These are phyloP conservation scores for Endotrypanum monterogeii DNA, from an alignment of 208 protist genomes.

Conservation along the genomic window DNA sequence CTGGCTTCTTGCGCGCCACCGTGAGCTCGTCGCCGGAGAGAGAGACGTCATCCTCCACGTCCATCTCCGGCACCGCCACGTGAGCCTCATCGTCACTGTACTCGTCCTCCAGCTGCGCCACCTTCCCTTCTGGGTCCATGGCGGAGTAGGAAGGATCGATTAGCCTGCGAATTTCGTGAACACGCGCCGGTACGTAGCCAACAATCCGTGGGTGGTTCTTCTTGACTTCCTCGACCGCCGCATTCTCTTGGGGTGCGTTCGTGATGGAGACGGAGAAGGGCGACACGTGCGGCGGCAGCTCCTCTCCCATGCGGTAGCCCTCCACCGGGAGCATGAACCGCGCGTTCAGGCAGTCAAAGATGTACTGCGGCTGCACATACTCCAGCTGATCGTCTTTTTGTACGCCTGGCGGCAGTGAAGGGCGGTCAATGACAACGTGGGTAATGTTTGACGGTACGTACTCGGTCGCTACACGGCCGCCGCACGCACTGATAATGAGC, in stretches of 20 bases:
- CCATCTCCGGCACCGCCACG: constrained; percentile 59
- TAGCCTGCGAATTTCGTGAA: constrained; percentile 85
- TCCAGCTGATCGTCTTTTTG: constrained; percentile 62
- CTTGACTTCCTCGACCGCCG: constrained; percentile 78
- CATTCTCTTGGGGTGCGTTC: constrained; percentile 77
- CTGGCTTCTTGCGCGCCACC: constrained; percentile 49
- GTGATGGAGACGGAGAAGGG: constrained; percentile 91
- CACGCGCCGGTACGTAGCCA: constrained; percentile 83
- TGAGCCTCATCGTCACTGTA: constrained; percentile 73
- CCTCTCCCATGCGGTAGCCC: constrained; percentile 88
- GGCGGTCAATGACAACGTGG: constrained; percentile 88
- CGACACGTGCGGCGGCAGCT: constrained; percentile 92
- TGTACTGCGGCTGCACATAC: constrained; percentile 97
- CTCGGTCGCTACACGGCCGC: constrained; percentile 79
- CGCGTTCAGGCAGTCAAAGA: constrained; percentile 97
- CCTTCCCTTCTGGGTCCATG: constrained; percentile 78
- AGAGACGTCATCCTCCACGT: constrained; percentile 81
- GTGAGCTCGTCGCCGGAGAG: constrained; percentile 83
- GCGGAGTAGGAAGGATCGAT: constrained; percentile 76
- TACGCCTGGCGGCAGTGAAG: constrained; percentile 63
- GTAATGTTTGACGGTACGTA: constrained; percentile 81
- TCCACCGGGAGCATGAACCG: constrained; percentile 78
- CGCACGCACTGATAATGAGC: constrained; percentile 89
- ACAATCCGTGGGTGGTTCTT: constrained; percentile 81
- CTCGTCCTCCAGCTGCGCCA: constrained; percentile 53